Percentiles rank a stretch among this genome's conserved stretches.
These are phyloP conservation scores for Macadamia tetraphylla DNA, from an alignment of 164 flowering plant genomes.

Conservation along the genomic window DNA sequence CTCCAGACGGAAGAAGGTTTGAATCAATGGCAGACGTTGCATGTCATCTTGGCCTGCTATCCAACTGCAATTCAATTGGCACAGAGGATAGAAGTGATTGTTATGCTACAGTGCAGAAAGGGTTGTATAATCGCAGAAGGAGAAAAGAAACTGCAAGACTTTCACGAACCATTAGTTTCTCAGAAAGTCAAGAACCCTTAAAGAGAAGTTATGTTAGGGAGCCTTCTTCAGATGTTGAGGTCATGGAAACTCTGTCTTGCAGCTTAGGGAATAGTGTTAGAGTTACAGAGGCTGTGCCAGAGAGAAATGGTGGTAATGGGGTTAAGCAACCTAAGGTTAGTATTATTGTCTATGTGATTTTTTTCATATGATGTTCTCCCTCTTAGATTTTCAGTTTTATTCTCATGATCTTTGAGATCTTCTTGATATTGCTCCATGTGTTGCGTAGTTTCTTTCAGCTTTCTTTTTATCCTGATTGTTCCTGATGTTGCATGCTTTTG, in stretches of 20 bases:
- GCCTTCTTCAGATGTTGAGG: conserved; percentile 22
- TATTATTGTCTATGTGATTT: conserved; percentile 1
- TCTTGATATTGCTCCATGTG: neutral
- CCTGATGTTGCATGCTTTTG: conserved; percentile 7
- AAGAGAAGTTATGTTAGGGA: conserved; percentile 19
- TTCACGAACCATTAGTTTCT: conserved; percentile 29
- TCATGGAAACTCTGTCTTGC: conserved; percentile 15
- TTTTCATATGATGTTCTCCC: neutral
- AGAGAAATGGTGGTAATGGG: conserved; percentile 20
- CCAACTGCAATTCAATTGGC: conserved; percentile 22
- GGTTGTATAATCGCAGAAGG: conserved; percentile 26
- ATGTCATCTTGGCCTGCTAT: conserved; percentile 40
- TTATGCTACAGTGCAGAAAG: conserved; percentile 30
- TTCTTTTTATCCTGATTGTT: conserved; percentile 4
- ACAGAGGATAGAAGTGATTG: conserved; percentile 26
- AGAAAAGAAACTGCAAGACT: conserved; percentile 34
- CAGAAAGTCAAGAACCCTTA: conserved; percentile 31
- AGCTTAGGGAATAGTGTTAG: conserved; percentile 15
- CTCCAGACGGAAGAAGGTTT: conserved; percentile 67
- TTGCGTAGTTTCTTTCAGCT: neutral
- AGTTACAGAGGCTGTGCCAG: conserved; percentile 20
- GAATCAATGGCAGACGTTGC: conserved; percentile 66
- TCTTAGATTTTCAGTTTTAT: neutral
- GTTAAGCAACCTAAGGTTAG: conserved; percentile 46
- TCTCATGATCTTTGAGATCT: too few species aligned